A percentile compares a stretch with the other conserved stretches of the same genome.
Evolutionary conservation across 2,329 filamentous ascomycete genomes (phyloP).

Genomic region (Aureobasidium sp.): DNA sequence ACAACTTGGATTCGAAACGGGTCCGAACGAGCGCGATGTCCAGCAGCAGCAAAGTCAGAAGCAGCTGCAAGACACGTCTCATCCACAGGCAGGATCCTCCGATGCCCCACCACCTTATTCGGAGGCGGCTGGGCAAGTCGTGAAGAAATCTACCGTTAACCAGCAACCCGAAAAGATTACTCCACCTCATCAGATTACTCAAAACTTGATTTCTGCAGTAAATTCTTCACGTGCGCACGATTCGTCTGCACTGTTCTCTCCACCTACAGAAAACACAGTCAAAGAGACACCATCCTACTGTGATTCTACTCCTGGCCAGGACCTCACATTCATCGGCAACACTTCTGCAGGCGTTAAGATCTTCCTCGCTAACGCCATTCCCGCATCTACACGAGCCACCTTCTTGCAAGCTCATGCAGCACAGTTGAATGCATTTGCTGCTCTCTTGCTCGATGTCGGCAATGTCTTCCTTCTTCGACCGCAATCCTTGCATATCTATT

Average conservation of each 20-base stretch:
- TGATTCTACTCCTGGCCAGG: conserved; percentile 65
- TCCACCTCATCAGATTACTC: conserved; percentile 47
- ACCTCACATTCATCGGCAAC: conserved; percentile 64
- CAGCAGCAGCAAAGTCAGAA: conserved; percentile 25
- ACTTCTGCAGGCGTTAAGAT: conserved; percentile 67
- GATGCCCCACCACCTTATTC: conserved; percentile 31
- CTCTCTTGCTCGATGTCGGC: conserved; percentile 61
- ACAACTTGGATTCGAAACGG: conserved; percentile 59
- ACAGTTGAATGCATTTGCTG: conserved; percentile 62
- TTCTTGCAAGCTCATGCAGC: conserved; percentile 58
- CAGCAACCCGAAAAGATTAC: conserved; percentile 30
- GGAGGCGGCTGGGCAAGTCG: conserved; percentile 13
- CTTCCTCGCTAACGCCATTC: conserved; percentile 56
- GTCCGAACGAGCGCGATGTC: conserved; percentile 33
- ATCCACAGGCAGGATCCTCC: not conserved
- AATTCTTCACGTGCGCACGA: conserved; percentile 70
- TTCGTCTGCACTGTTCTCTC: conserved; percentile 64
- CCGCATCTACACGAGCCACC: conserved; percentile 37
- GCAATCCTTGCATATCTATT: conserved; percentile 74
- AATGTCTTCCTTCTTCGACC: conserved; percentile 65
- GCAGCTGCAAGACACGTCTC: conserved; percentile 16
- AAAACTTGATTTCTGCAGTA: conserved; percentile 71
- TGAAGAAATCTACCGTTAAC: conserved; percentile 25
- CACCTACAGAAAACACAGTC: conserved; percentile 63
- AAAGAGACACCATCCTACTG: conserved; percentile 79